Base-by-base conservation (phyloP, 2,329 filamentous ascomycete genomes). In the Diaporthe velutina region DNA sequence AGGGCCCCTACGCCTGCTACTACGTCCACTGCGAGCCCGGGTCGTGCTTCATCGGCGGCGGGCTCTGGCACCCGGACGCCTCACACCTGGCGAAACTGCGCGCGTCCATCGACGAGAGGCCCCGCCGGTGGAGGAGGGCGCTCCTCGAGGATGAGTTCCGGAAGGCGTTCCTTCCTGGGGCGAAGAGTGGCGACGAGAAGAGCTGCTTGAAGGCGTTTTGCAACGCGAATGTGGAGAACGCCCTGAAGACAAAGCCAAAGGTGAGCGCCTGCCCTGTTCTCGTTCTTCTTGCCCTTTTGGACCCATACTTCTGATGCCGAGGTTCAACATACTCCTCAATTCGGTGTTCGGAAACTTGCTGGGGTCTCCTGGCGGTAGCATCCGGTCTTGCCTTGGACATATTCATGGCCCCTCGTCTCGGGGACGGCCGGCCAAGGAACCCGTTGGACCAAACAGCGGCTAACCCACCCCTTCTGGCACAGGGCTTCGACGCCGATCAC, bases 1-100 rank as follows among this genome's bases (percentile, higher is more conserved):
- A 98, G 83, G 95, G 95, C 0, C 93, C 94, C 13, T 97, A 97
- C 83, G 95, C 95, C 9, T 93, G 92, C 80, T 98, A 98, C 85
- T 98, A 98, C 84, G 85, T 98, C 28, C 95, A 98, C 82, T 89
- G 94, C 77, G 91, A 96, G 81, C 95, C 95, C 15, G 87, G 86
- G 3, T 86, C 89, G 68, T 93, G 91, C 80, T 94, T 96, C 78
- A 86, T 97, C 55, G 95, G 94, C 74, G 95, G 94, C 61, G 95
- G 96, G 1, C 85, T 97, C 22, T 98, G 94, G 94, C 90, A 93
- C 79, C 94, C 95, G 2, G 93, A 95, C 70, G 89, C 90, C 2
- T 84, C 86, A 6, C 87, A 91, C n/a, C 85, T 97, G 19, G 89
- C 89, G 48, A 88, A 88, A 76, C 85, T 98, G 82, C 91, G 96